phyloP scores from a whole-genome alignment of 78 protist species.

The Cavenderia fasciculata region DNA sequence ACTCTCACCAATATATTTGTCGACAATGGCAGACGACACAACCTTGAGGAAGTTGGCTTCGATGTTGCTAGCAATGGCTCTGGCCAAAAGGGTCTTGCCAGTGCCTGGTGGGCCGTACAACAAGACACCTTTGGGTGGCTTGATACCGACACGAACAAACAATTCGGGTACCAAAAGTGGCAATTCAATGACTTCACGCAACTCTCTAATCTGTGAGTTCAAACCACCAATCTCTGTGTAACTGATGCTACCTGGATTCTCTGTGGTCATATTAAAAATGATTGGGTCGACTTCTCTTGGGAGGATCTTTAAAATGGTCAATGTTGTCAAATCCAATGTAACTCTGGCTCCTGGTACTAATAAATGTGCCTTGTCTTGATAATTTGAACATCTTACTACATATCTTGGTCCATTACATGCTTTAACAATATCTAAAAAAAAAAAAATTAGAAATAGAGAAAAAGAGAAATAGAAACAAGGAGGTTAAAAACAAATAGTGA shows the following conservation, averaged over 20 bases:
- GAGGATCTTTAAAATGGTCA: constrained; percentile 98
- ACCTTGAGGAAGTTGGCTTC: constrained; percentile 98
- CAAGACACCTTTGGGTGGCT: constrained; percentile 99
- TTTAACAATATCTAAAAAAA: constrained; percentile 95
- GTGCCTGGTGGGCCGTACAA: constrained; percentile 99
- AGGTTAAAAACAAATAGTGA: too few relatives aligned
- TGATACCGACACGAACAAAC: constrained; percentile 98
- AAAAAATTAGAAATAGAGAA: too few relatives aligned
- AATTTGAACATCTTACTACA: constrained; percentile 96
- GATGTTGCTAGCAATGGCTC: constrained; percentile 97
- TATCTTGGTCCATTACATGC: constrained; percentile 99
- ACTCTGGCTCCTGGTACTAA: constrained; percentile 96
- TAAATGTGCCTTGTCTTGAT: constrained; percentile 89
- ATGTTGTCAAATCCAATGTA: constrained; percentile 99
- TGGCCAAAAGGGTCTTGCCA: constrained; percentile 99
- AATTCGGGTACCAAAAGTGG: constrained; percentile 99
- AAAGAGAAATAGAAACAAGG: constrained; percentile 1
- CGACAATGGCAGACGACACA: constrained; percentile 98
- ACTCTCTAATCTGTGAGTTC: constrained; percentile 96
- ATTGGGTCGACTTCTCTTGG: constrained; percentile 99
- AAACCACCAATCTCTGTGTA: constrained; percentile 97
- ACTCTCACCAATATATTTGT: constrained; percentile 99
- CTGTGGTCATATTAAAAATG: constrained; percentile 98
- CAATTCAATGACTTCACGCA: constrained; percentile 99
- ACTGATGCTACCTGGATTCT: constrained; percentile 91